Evolutionary conservation across 495 filamentous ascomycete species (phyloP).

Genomic region (Penicillium pancosmium): DNA sequence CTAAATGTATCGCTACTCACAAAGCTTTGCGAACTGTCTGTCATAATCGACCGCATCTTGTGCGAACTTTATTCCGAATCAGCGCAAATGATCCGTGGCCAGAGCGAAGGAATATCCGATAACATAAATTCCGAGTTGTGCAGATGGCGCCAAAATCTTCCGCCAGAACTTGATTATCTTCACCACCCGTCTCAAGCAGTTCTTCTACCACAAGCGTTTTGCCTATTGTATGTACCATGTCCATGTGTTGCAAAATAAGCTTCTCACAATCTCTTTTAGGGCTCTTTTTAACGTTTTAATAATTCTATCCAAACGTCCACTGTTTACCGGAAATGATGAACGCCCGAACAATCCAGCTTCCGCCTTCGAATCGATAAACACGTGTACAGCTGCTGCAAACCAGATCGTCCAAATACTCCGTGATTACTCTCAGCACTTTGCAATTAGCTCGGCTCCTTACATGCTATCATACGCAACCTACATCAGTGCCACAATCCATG

Average conservation of each 20-base stretch:
- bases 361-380: slow-evolving; percentile 32
- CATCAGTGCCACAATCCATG: slow-evolving; percentile 39
- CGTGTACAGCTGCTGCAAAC: slow-evolving; percentile 33
- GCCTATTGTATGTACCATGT: slow-evolving; percentile 24
- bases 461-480: slow-evolving; percentile 40
- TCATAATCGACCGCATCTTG: slow-evolving; percentile 34
- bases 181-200: slow-evolving; percentile 16
- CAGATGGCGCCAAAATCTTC: slow-evolving; percentile 28
- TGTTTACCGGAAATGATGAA: slow-evolving; percentile 24
- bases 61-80: slow-evolving; percentile 37
- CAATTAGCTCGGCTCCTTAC: slow-evolving; percentile 33
- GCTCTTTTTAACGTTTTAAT: slow-evolving; percentile 34
- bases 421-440: slow-evolving; percentile 31
- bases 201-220: slow-evolving; percentile 26
- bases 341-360: slow-evolving; percentile 15
- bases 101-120: slow-evolving; percentile 20
- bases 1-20: slow-evolving; percentile 34
- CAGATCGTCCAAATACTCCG: slow-evolving; percentile 34
- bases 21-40: slow-evolving; percentile 34
- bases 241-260: not conserved
- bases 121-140: slow-evolving; percentile 29
- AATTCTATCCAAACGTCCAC: slow-evolving; percentile 33
- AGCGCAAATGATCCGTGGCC: slow-evolving; percentile 17
- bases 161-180: slow-evolving; percentile 29
- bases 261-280: slow-evolving; percentile 14